phyloP scores from a whole-genome alignment of 768 basidiomycete genomes.

The Dioszegia hungarica region DNA sequence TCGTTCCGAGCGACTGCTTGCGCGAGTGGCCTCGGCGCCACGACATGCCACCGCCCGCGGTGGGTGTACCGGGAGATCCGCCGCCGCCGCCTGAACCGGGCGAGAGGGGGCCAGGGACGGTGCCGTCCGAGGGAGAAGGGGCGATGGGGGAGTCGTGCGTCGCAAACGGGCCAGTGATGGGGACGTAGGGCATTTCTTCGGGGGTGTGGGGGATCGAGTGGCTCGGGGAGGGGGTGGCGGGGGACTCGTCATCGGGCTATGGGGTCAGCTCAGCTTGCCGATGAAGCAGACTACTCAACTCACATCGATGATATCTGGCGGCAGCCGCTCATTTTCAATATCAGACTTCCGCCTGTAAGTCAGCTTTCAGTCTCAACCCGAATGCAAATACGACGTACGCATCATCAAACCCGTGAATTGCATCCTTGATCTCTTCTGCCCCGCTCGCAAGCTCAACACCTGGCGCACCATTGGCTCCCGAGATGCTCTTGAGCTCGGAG shows the following conservation, averaged over 20 bases:
- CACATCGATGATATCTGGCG: conserved; percentile 83
- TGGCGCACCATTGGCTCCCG: conserved; percentile 66
- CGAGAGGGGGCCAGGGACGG: conserved; percentile 4
- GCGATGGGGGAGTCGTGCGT: conserved; percentile 5
- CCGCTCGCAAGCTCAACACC: conserved; percentile 79
- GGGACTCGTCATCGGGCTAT: conserved; percentile 46
- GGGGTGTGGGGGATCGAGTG: conserved; percentile 40
- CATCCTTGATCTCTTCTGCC: conserved; percentile 89
- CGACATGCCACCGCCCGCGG: conserved; percentile 41
- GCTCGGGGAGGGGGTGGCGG: conserved; percentile 35
- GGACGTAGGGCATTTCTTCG: conserved; percentile 20
- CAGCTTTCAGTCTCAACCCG: background rate
- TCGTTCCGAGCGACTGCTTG: conserved; percentile 84
- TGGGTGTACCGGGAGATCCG: conserved; percentile 21
- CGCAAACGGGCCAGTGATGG: conserved; percentile 3
- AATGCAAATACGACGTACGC: conserved; percentile 68
- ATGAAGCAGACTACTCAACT: conserved; percentile 53
- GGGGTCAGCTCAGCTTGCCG: background rate
- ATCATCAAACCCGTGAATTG: conserved; percentile 88
- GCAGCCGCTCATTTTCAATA: conserved; percentile 98
- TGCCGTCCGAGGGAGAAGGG: background rate
- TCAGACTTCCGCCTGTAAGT: conserved; percentile 78
- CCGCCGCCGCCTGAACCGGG: background rate
- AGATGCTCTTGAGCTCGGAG: conserved; percentile 89
- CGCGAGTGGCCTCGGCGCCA: conserved; percentile 57